A percentile compares a stretch with the other conserved stretches of the same genome.
Evolutionary conservation across 2,329 filamentous ascomycete genomes (phyloP).

Genomic region (Trichoderma guizhouense): DNA sequence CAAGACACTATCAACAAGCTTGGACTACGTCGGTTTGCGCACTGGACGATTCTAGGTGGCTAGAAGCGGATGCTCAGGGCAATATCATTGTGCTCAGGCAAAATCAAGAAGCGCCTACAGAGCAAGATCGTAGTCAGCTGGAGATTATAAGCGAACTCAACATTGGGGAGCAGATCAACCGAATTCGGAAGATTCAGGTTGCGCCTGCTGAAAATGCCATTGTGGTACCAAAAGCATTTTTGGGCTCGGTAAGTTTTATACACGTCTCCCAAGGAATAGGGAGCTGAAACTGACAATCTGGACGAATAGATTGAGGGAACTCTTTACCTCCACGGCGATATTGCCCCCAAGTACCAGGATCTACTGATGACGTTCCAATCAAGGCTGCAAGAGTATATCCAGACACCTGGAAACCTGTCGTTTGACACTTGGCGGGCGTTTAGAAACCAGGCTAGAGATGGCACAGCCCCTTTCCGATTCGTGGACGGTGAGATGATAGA

Average conservation of each 20-base stretch:
- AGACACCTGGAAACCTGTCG: slow-evolving; percentile 67
- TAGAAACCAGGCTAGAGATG: slow-evolving; percentile 67
- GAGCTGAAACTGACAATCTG: not conserved
- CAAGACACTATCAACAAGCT: slow-evolving; percentile 73
- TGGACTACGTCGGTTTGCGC: slow-evolving; percentile 80
- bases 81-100: slow-evolving; percentile 79
- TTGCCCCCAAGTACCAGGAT: slow-evolving; percentile 69
- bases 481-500: slow-evolving; percentile 92
- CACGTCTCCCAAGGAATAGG: not conserved
- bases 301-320: slow-evolving; percentile 72
- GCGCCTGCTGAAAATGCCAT: slow-evolving; percentile 60
- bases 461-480: slow-evolving; percentile 78
- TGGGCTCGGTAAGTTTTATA: slow-evolving; percentile 69
- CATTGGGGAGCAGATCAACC: slow-evolving; percentile 90
- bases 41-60: slow-evolving; percentile 69
- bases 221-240: slow-evolving; percentile 77
- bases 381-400: slow-evolving; percentile 63
- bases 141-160: slow-evolving; percentile 77
- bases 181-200: slow-evolving; percentile 72
- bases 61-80: slow-evolving; percentile 82
- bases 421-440: slow-evolving; percentile 83
- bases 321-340: slow-evolving; percentile 83
- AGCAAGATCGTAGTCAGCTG: slow-evolving; percentile 68
- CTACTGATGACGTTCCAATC: slow-evolving; percentile 78
- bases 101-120: slow-evolving; percentile 68